Conservation (phyloP, 1,284 basidiomycete species). For the Rhizoctonia solani region DNA sequence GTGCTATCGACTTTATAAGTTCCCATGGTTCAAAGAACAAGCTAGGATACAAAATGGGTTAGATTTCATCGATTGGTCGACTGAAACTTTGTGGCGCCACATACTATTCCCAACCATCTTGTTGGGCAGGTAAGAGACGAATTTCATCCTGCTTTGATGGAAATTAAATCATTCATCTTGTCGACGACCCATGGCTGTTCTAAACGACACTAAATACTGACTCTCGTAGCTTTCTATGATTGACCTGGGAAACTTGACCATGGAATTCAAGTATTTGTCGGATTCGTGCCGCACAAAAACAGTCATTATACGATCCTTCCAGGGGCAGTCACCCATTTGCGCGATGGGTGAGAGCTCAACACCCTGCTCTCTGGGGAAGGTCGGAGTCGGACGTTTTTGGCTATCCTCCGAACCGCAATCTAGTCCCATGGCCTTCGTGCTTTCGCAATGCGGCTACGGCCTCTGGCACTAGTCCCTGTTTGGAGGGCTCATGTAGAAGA, state of each 20-base stretch:
- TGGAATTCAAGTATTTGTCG: too few species aligned
- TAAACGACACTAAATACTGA: not conserved
- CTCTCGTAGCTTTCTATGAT: not conserved
- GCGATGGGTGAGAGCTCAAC: not conserved
- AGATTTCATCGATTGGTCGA: not conserved
- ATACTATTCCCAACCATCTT: conserved; percentile 11
- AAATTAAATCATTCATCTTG: not conserved
- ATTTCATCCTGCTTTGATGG: not conserved
- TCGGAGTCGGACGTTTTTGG: not conserved
- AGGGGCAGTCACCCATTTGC: not conserved
- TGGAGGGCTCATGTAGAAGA: not conserved
- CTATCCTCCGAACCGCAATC: conserved; percentile 5
- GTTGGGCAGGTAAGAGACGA: not conserved
- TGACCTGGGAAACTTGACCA: not conserved
- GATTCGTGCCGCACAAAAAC: too few species aligned
- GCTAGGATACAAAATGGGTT: not conserved
- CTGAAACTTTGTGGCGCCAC: not conserved
- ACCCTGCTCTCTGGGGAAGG: not conserved
- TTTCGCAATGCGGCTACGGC: not conserved
- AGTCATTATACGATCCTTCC: not conserved
- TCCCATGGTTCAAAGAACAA: conserved; percentile 2
- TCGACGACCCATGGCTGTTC: not conserved
- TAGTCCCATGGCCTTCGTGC: conserved; percentile 1
- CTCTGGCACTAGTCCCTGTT: conserved; percentile 1
- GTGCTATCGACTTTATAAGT: not conserved